phyloP scores from a whole-genome alignment of 352 stramenopile genomes.

The Globisporangium parvum region DNA sequence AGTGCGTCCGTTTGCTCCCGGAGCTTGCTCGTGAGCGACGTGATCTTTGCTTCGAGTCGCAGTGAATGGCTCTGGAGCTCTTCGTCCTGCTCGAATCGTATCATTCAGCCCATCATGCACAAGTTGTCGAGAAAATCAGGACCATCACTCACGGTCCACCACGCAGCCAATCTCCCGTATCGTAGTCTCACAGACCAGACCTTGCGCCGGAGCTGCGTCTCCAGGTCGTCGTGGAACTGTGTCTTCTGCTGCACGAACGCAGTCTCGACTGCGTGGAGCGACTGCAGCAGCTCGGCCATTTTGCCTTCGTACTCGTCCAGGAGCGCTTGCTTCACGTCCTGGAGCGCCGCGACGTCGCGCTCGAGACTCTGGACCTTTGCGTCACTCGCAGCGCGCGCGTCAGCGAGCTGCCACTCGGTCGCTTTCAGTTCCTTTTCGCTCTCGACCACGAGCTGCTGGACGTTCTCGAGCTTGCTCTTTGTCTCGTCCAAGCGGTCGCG shows the following conservation, averaged over 20 bases:
- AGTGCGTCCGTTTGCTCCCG: conserved; percentile 42
- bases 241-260: conserved; percentile 81
- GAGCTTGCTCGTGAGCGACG: conserved; percentile 36
- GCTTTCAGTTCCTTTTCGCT: conserved; percentile 63
- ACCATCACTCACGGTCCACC: neutral
- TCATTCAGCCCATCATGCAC: neutral
- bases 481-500: conserved; percentile 43
- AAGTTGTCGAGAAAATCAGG: neutral
- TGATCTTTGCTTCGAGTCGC: conserved; percentile 34
- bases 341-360: conserved; percentile 37
- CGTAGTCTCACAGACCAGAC: too few relatives aligned
- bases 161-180: too few relatives aligned
- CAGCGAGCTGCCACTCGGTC: conserved; percentile 63
- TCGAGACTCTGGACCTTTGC: conserved; percentile 64
- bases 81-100: conserved; percentile 12
- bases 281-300: conserved; percentile 79
- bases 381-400: conserved; percentile 50
- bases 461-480: conserved; percentile 61
- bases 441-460: conserved; percentile 49
- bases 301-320: conserved; percentile 84
- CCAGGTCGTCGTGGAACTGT: conserved; percentile 68
- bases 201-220: conserved; percentile 39
- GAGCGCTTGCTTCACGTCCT: conserved; percentile 70
- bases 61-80: conserved; percentile 21
- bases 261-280: conserved; percentile 74